Evolutionary conservation across 1,284 basidiomycete genomes (phyloP).

Genomic region (Gomphus sp.): DNA sequence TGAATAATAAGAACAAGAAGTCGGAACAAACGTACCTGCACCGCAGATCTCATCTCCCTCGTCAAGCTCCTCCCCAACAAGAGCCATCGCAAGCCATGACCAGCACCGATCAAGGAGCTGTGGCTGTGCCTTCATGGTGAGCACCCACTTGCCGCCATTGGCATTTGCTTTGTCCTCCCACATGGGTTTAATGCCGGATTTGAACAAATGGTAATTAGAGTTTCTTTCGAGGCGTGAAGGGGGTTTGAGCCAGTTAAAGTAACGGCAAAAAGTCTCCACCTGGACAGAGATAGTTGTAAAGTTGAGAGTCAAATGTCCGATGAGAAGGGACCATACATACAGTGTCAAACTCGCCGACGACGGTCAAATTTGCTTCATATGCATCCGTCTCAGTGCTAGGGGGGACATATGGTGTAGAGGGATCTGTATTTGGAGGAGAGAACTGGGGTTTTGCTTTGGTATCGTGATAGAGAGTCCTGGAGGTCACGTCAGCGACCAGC

Average conservation of each 20-base stretch:
- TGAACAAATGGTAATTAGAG: conserved; percentile 93
- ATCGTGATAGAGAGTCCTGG: conserved; percentile 85
- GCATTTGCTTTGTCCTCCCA: conserved; percentile 95
- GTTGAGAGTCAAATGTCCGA: conserved; percentile 10
- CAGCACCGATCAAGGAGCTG: conserved; percentile 78
- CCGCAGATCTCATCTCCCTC: conserved; percentile 83
- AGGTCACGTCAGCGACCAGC: background rate
- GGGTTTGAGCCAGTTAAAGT: conserved; percentile 90
- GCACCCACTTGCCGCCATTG: conserved; percentile 88
- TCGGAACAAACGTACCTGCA: conserved; percentile 28
- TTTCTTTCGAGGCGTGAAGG: conserved; percentile 82
- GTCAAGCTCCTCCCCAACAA: conserved; percentile 87
- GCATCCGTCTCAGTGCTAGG: conserved; percentile 47
- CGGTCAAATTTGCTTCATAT: conserved; percentile 70
- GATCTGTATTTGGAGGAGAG: conserved; percentile 27
- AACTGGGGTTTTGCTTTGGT: conserved; percentile 65
- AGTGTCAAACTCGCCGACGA: conserved; percentile 75
- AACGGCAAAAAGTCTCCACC: conserved; percentile 85
- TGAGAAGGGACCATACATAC: conserved; percentile 27
- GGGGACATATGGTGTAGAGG: conserved; percentile 24
- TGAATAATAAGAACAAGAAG: background rate
- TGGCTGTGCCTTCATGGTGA: conserved; percentile 83
- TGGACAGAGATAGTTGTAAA: conserved; percentile 10
- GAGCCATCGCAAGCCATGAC: conserved; percentile 84
- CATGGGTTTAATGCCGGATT: conserved; percentile 86